Evolutionary conservation across 495 filamentous ascomycete genomes (phyloP).

Genomic region (Tetracladium marchalianum): DNA sequence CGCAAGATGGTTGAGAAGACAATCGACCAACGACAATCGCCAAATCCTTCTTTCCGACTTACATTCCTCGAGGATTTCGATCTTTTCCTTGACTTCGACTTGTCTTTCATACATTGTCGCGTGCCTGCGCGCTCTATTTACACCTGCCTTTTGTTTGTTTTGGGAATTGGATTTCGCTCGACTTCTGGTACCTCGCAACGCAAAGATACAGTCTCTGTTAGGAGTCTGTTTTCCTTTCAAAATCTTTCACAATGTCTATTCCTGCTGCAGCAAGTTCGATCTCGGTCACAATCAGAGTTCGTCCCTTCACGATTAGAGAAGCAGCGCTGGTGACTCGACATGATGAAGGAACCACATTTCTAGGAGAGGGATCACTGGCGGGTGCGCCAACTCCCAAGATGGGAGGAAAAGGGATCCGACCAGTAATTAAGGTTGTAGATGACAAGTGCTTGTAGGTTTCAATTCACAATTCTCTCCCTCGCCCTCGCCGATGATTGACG

Average conservation of each 20-base stretch:
- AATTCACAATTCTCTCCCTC: background rate
- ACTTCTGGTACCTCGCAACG: no score
- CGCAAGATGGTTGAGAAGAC: no score
- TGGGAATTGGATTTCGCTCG: no score
- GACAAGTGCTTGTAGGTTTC: conserved; percentile 82
- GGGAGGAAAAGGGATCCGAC: conserved; percentile 73
- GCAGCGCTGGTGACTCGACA: conserved; percentile 61
- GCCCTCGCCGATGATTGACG: conserved; percentile 15
- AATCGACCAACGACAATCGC: no score
- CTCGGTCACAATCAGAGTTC: conserved; percentile 75
- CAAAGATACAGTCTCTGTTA: no score
- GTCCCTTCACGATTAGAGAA: conserved; percentile 81
- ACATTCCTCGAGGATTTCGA: no score
- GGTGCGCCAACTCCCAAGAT: conserved; percentile 75
- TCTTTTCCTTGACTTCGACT: no score
- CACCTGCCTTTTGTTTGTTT: no score
- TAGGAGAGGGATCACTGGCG: conserved; percentile 90
- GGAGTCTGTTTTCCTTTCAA: background rate
- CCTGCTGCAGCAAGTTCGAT: conserved; percentile 59
- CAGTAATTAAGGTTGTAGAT: conserved; percentile 93
- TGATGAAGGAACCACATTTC: conserved; percentile 83
- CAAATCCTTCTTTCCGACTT: no score
- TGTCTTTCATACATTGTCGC: no score
- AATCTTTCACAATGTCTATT: conserved; percentile 36
- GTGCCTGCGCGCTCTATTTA: no score